These are phyloP conservation scores for Cystobasidium pallidum DNA, from an alignment of 1,284 basidiomycete species.

Conservation along the genomic window DNA sequence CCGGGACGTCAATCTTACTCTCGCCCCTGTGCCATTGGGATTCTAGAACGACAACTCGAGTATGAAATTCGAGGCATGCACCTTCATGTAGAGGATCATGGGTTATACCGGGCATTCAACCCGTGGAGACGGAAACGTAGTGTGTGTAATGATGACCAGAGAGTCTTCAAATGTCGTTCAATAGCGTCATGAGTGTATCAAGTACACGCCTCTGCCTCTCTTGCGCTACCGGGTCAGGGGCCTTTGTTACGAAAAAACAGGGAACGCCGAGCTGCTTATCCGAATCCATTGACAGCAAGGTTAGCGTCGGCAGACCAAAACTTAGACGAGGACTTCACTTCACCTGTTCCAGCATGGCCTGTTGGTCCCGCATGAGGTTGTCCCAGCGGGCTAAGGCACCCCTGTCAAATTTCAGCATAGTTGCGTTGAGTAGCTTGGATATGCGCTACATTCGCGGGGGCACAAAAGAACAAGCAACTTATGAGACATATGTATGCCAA, in stretches of 20 bases:
- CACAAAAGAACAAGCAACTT: background rate
- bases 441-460: constrained; percentile 4
- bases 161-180: constrained; percentile 16
- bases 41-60: too few relatives aligned
- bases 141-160: too few relatives aligned
- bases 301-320: too few relatives aligned
- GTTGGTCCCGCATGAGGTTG: constrained; percentile 22
- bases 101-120: too few relatives aligned
- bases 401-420: constrained; percentile 34
- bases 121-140: too few relatives aligned
- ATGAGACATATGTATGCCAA: too few relatives aligned
- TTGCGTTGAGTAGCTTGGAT: constrained; percentile 27
- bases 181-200: constrained; percentile 19
- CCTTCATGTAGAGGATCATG: too few relatives aligned
- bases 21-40: too few relatives aligned
- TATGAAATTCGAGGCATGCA: too few relatives aligned
- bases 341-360: constrained; percentile 33
- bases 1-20: too few relatives aligned
- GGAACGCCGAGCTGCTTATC: constrained; percentile 36
- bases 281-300: too few relatives aligned
- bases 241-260: constrained; percentile 30
- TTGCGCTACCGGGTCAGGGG: constrained; percentile 33
- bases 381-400: constrained; percentile 32
- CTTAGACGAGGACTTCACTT: background rate
- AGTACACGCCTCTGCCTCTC: constrained; percentile 37